Percentiles rank a stretch among this genome's conserved stretches.
Evolutionary conservation across 2,329 filamentous ascomycete species (phyloP).

Genomic region (Magnaporthiopsis incrustans): DNA sequence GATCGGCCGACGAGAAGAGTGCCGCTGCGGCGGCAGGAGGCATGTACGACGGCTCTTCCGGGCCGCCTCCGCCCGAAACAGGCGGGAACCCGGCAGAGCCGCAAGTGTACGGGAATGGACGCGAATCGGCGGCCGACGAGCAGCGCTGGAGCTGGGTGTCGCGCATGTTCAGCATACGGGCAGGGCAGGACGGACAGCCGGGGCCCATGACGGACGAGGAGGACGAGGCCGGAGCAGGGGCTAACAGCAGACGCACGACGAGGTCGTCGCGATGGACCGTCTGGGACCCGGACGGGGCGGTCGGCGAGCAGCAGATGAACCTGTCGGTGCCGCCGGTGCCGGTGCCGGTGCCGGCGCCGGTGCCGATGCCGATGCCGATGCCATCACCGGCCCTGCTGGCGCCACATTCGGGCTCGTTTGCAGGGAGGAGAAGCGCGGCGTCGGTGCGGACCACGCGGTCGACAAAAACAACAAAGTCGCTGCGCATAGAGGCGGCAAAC

Average conservation of each 20-base stretch:
- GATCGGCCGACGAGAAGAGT: neutral
- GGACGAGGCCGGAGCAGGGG: neutral
- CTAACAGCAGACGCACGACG: conserved; percentile 9
- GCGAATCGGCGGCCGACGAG: conserved; percentile 35
- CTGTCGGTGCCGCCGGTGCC: neutral
- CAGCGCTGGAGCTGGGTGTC: conserved; percentile 16
- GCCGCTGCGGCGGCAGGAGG: neutral
- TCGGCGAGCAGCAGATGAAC: conserved; percentile 6
- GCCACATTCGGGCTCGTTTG: neutral
- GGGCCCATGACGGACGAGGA: neutral
- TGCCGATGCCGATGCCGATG: neutral
- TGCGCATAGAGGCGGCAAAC: neutral
- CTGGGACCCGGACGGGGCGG: conserved; percentile 7
- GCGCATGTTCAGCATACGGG: conserved; percentile 10
- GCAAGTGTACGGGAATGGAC: conserved; percentile 39
- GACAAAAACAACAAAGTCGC: neutral
- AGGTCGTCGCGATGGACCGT: conserved; percentile 14
- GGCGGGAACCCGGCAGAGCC: conserved; percentile 1
- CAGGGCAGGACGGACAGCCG: neutral
- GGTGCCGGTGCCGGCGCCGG: neutral
- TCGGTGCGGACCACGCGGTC: neutral
- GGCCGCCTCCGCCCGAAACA: neutral
- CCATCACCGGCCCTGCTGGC: conserved; percentile 3
- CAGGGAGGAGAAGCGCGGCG: neutral
- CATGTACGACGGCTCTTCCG: no score